Conservation (phyloP, 2,329 filamentous ascomycete species). For the Cladophialophora yegresii region DNA sequence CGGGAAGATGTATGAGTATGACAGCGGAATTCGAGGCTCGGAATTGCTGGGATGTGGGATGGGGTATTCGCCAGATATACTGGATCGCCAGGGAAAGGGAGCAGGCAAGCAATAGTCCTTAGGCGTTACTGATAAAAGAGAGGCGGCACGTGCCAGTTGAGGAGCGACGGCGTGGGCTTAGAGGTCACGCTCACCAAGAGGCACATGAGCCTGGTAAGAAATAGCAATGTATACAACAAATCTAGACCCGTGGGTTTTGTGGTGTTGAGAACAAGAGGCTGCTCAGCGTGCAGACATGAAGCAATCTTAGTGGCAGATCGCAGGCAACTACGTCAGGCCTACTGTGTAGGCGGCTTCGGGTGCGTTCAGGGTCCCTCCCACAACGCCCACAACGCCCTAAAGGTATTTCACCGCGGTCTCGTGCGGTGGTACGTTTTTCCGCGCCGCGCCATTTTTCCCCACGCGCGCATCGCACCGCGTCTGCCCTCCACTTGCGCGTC, state of each 20-base stretch:
- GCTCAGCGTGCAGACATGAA: constrained; percentile 15
- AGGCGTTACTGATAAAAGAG: constrained; percentile 9
- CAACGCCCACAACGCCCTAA: too few relatives aligned
- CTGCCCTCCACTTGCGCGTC: not conserved
- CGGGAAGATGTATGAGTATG: not conserved
- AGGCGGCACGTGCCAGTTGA: constrained; percentile 22
- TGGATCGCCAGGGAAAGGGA: not conserved
- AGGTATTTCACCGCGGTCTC: not conserved
- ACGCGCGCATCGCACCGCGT: constrained; percentile 3
- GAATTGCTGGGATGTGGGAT: constrained; percentile 3
- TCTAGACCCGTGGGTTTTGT: not conserved
- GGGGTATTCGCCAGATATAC: constrained; percentile 11
- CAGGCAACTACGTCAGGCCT: constrained; percentile 1
- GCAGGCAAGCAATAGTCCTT: constrained; percentile 4
- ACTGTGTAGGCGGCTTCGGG: not conserved
- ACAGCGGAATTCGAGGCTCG: not conserved
- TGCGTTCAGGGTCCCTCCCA: not conserved
- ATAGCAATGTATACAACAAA: not conserved
- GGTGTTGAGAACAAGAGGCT: constrained; percentile 12
- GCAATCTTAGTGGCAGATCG: constrained; percentile 20
- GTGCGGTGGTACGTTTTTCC: not conserved
- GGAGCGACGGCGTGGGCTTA: not conserved
- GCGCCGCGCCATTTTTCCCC: not conserved
- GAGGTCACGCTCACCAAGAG: constrained; percentile 15
- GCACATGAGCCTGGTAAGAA: constrained; percentile 15